Evolutionary conservation across 225 moss, liverwort and hornwort species (phyloP).

Genomic region (Rhytidiadelphus loreus): DNA sequence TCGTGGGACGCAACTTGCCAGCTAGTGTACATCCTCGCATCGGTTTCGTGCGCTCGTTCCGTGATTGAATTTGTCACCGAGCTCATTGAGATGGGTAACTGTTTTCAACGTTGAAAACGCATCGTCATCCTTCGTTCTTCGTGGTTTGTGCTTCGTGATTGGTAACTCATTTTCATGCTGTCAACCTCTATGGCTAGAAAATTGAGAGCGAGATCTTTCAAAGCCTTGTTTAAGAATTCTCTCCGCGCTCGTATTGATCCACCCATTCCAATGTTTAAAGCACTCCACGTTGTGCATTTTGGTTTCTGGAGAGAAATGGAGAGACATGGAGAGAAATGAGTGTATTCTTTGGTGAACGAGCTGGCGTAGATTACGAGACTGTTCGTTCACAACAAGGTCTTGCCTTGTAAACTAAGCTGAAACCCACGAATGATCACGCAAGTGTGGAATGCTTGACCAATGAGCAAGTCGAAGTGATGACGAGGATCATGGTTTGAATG

Average conservation of each 20-base stretch:
- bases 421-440: background rate
- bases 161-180: background rate
- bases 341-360: background rate
- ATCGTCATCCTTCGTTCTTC: background rate
- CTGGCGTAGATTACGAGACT: background rate
- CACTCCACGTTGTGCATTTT: background rate
- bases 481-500: background rate
- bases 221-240: background rate
- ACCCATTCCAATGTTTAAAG: background rate
- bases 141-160: background rate
- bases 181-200: background rate
- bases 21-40: background rate
- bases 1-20: background rate
- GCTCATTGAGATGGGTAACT: background rate
- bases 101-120: background rate
- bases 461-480: background rate
- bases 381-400: background rate
- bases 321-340: background rate
- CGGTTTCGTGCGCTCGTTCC: background rate
- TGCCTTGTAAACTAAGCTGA: background rate
- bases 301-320: background rate
- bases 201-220: no score
- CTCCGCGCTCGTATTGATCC: background rate
- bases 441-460: background rate
- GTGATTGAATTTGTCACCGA: background rate